Evolutionary conservation across 106 monocot species (phyloP), one percentile per base, ranked within the genome.

Genomic region (Acorus gramineus): DNA sequence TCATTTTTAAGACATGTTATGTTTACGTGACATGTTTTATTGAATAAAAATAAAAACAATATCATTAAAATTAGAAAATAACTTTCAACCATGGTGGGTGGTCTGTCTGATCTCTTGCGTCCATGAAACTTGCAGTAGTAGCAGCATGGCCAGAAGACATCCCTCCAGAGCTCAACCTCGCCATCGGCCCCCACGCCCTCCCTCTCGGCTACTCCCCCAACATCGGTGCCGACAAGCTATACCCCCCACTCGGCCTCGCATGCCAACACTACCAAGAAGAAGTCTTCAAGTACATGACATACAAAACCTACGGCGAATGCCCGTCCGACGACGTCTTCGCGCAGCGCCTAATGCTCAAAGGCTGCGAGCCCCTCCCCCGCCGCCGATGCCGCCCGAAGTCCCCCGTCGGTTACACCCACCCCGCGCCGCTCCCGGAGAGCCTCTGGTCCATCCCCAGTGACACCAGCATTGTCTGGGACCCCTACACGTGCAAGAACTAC

Each of bases 401-500:
- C 4, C 82, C 80, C 0, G 9, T 1, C 4, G 75, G 80, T 3
- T 85, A 80, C 50, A 66, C 60, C 3, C 80, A 85, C 56, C 89
- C 89, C 42, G 49, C 52, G 2, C 82, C 85, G 2, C 74, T 80
- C n/a, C 82, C 89, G 0, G 60, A 28, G 45, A 67, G 82, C 70
- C 54, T 90, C n/a, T 90, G 85, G 89, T 13, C 74, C 0, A 82
- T 69, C 42, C 89, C 89, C 2, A 66, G 77, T 8, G 89, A 85
- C 59, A 75, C 75, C 55, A 85, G 74, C 74, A 75, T 89, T 61
- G 55, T 74, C 7, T 89, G 89, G 89, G 82, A 89, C 11, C 52
- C 85, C 2, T 89, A 89, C 69, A 79, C 82, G 5, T 89, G 89
- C 82, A 89, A 89, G 80, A 85, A 64, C 70, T 89, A 82, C 74